Evolutionary conservation across 176 grass and related monocot species (phyloP), one percentile per base, ranked within the genome.

Genomic region (Miscanthus lutarioriparius): DNA sequence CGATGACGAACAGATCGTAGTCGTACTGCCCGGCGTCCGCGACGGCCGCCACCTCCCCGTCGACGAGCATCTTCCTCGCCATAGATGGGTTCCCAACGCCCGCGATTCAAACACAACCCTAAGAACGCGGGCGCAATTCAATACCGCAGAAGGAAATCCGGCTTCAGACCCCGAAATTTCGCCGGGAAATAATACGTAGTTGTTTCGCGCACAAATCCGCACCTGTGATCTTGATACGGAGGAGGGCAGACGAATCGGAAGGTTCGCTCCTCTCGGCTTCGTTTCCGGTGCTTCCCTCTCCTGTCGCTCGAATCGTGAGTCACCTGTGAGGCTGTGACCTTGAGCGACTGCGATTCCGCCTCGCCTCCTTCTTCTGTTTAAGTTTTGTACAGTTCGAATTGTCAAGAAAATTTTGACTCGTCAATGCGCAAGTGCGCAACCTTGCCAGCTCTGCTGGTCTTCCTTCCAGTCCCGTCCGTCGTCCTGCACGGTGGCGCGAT

Each of bases 51-150:
- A 22, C 28, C 76, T 93, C 87, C 61, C 85, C 96, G 44, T 98
- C 93, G 47, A 84, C 86, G 30, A 98, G 89, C 89, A 95, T 90
- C 96, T 98, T 98, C 83, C 96, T 92, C 65, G 96, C 93, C 96
- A 98, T 98, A 59, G 76, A 93, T 98, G 59, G 71, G 3, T 36
- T 67, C 61, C 39, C 10, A 32, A n/a, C 14, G 4, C n/a, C 61
- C 11, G 25, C 25, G 19, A 62, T 15, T 65, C 20, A 17, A 6
- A 37, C 38, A 26, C 35, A 90, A 90, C 74, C 88, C 74, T 86
- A 87, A 87, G 49, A 20, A 0, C 26, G 63, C 12, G 5, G 2
- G 5, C 54, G 62, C 43, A 67, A 35, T 58, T 71, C 33, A n/a
- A n/a, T n/a, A n/a, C n/a, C n/a, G n/a, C n/a, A 72, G 23, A n/a